Conservation (phyloP, 768 basidiomycete species). For the Lactarius hatsudake region DNA sequence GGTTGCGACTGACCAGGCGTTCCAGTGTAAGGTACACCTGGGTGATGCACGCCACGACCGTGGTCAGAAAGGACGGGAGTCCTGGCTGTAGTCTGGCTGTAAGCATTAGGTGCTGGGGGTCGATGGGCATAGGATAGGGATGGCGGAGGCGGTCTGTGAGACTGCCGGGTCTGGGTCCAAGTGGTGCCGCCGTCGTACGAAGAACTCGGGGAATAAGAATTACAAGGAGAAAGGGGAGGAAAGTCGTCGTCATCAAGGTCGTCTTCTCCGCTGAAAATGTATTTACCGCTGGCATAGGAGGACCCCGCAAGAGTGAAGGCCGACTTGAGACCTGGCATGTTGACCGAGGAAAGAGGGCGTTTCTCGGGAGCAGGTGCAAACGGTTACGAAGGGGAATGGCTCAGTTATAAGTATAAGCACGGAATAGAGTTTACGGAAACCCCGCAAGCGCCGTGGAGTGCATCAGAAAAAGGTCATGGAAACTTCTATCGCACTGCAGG, state of each 20-base stretch:
- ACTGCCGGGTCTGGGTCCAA: background rate
- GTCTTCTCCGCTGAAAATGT: background rate
- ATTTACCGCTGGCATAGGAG: background rate
- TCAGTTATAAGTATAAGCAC: background rate
- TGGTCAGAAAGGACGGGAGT: background rate
- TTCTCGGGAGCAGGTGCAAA: background rate
- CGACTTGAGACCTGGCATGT: background rate
- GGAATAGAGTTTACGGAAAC: background rate
- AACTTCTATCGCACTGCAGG: background rate
- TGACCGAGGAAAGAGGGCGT: background rate
- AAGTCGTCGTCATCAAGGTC: background rate
- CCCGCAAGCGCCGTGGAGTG: background rate
- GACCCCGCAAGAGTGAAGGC: background rate
- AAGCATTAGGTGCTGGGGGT: background rate
- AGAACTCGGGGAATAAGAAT: background rate
- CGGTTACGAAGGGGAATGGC: background rate
- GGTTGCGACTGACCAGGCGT: background rate
- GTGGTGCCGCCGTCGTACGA: background rate
- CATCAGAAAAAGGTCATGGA: background rate
- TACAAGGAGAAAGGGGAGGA: background rate
- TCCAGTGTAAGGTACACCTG: background rate
- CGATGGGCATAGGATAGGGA: background rate
- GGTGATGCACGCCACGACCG: background rate
- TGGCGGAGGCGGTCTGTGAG: background rate
- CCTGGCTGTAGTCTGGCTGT: background rate